phyloP scores from a whole-genome alignment of 345 rosid genomes.

The Salix arbutifolia region DNA sequence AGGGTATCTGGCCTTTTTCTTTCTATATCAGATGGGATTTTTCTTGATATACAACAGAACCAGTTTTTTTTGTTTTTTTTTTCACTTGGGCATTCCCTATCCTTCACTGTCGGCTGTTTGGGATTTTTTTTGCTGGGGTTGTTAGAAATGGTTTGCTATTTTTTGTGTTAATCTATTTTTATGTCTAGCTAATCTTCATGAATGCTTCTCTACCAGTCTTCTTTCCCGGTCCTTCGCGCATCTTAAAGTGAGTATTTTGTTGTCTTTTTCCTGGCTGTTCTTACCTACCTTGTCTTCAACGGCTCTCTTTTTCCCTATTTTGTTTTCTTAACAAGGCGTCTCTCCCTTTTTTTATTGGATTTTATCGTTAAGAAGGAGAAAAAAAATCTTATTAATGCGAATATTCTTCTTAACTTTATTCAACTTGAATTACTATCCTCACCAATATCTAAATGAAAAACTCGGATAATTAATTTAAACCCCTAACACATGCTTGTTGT shows the following conservation, averaged over 20 bases:
- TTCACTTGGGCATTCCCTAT: neutral
- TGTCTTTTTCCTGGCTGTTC: neutral
- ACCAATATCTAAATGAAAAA: too few relatives aligned
- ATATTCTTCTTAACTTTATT: too few relatives aligned
- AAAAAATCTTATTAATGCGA: neutral
- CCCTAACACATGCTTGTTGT: too few relatives aligned
- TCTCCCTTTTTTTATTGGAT: neutral
- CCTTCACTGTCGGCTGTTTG: neutral
- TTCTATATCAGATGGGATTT: neutral
- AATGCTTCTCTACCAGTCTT: constrained; percentile 32
- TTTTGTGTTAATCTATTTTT: neutral
- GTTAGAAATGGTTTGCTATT: neutral
- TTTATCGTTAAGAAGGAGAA: neutral
- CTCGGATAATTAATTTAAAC: too few relatives aligned
- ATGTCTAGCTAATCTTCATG: constrained; percentile 18
- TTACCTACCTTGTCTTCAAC: neutral
- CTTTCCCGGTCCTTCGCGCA: constrained; percentile 16
- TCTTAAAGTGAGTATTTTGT: neutral
- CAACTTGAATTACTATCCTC: too few relatives aligned
- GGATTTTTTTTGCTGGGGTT: neutral
- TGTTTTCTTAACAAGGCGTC: neutral
- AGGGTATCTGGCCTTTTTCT: neutral
- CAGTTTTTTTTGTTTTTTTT: too few relatives aligned
- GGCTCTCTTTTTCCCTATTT: neutral
- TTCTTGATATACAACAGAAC: neutral